phyloP scores from a whole-genome alignment of 106 monocot species.

The Posidonia australis region DNA sequence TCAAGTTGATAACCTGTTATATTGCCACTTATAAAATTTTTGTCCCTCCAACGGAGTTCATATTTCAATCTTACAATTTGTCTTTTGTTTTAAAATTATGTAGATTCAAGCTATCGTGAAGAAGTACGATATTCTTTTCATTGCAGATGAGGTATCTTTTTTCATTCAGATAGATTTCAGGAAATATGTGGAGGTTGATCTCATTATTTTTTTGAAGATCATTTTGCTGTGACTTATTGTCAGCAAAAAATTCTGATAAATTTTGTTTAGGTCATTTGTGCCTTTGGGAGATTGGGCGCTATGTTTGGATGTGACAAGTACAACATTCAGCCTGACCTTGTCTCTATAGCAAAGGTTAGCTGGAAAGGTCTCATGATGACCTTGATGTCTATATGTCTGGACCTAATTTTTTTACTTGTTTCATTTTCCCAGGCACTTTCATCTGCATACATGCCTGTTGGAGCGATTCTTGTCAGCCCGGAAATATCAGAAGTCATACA shows the following conservation, averaged over 20 bases:
- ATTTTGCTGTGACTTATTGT: no score
- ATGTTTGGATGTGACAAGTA: slow-evolving; percentile 96
- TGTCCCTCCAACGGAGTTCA: no score
- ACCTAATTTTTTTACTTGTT: neutral
- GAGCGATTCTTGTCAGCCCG: slow-evolving; percentile 80
- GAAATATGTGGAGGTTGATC: no score
- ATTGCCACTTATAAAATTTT: no score
- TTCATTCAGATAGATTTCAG: neutral
- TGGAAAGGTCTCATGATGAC: neutral
- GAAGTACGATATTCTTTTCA: slow-evolving; percentile 94
- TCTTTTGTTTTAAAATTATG: slow-evolving; percentile 1
- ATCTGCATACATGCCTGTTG: slow-evolving; percentile 93
- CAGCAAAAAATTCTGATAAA: neutral
- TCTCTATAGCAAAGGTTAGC: slow-evolving; percentile 79
- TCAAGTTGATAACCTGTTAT: no score
- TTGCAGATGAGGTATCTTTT: slow-evolving; percentile 86
- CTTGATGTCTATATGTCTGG: neutral
- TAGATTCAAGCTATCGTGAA: slow-evolving; percentile 94
- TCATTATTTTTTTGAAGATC: no score
- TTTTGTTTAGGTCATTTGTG: slow-evolving; percentile 74
- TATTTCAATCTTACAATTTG: neutral
- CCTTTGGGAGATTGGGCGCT: slow-evolving; percentile 92
- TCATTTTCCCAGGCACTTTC: slow-evolving; percentile 70
- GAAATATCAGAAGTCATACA: slow-evolving; percentile 85
- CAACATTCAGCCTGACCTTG: slow-evolving; percentile 85